phyloP scores from a whole-genome alignment of 2,329 filamentous ascomycete genomes.

The Fusarium keratoplasticum region DNA sequence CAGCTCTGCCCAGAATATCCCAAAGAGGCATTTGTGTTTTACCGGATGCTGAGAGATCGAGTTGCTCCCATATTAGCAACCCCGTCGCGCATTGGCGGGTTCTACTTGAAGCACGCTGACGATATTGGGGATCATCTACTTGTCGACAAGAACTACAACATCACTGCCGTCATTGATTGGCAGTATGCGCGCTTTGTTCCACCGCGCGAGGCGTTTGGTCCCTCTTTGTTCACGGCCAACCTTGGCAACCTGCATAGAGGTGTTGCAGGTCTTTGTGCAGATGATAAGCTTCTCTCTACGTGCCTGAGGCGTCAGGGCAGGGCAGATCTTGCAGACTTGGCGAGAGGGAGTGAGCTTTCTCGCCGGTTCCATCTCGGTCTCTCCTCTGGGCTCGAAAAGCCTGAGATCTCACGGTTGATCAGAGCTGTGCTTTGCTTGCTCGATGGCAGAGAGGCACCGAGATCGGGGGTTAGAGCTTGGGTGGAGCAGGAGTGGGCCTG shows the following conservation, averaged over 20 bases:
- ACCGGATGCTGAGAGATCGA: conserved; percentile 1
- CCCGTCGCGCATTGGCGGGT: background rate
- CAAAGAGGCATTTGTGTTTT: conserved; percentile 7
- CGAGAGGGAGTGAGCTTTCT: background rate
- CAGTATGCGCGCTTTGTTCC: conserved; percentile 18
- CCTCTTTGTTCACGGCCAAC: conserved; percentile 10
- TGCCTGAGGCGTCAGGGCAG: background rate
- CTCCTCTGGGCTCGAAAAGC: background rate
- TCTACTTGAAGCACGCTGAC: conserved; percentile 15
- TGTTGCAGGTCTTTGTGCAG: background rate
- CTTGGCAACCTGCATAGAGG: background rate
- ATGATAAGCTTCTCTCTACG: background rate
- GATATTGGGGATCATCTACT: conserved; percentile 13
- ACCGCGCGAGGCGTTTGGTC: conserved; percentile 8
- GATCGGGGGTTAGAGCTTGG: background rate
- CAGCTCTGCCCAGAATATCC: conserved; percentile 10
- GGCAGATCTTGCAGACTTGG: background rate
- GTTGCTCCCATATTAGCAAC: background rate
- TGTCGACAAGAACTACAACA: conserved; percentile 6
- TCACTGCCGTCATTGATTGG: conserved; percentile 20
- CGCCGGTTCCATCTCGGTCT: conserved; percentile 3
- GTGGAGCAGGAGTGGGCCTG: conserved; percentile 53
- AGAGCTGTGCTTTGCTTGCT: conserved; percentile 4
- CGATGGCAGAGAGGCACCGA: background rate
- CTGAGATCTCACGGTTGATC: background rate